Percentiles rank a stretch among this genome's conserved stretches.
Conservation (phyloP, 2,329 filamentous ascomycete genomes). For the Ceratocystis destructans region DNA sequence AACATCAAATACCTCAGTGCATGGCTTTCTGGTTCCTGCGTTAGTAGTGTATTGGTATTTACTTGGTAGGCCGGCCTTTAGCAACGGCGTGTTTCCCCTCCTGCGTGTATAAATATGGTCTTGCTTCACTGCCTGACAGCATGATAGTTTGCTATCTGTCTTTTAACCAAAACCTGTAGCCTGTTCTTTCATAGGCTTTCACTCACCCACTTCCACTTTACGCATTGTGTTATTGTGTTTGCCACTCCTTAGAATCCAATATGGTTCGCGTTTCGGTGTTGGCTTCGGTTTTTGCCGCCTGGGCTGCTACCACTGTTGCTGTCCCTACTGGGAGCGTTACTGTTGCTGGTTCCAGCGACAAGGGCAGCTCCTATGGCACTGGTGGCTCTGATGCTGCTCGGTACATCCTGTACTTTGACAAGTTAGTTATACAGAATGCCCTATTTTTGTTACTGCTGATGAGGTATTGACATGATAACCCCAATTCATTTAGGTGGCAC, state of each 20-base stretch:
- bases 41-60: too few relatives aligned
- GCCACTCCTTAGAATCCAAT: neutral
- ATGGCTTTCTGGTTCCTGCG: too few relatives aligned
- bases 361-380: neutral
- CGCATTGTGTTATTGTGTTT: neutral
- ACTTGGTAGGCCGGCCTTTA: too few relatives aligned
- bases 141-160: neutral
- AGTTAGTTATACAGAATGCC: neutral
- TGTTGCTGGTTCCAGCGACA: neutral
- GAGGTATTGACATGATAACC: neutral
- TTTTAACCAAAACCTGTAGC: neutral
- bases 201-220: neutral
- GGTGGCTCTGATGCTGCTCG: neutral
- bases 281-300: neutral
- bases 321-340: neutral
- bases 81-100: too few relatives aligned
- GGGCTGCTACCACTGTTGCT: neutral
- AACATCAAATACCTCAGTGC: too few relatives aligned
- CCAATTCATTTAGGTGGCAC: neutral
- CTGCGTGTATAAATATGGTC: neutral
- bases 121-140: neutral
- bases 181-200: neutral
- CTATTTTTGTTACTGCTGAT: neutral
- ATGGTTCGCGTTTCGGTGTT: neutral
- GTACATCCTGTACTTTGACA: constrained; percentile 5